A percentile compares a stretch with the other conserved stretches of the same genome.
Evolutionary conservation across 106 monocot genomes (phyloP).

Genomic region (Agapanthus africanus): DNA sequence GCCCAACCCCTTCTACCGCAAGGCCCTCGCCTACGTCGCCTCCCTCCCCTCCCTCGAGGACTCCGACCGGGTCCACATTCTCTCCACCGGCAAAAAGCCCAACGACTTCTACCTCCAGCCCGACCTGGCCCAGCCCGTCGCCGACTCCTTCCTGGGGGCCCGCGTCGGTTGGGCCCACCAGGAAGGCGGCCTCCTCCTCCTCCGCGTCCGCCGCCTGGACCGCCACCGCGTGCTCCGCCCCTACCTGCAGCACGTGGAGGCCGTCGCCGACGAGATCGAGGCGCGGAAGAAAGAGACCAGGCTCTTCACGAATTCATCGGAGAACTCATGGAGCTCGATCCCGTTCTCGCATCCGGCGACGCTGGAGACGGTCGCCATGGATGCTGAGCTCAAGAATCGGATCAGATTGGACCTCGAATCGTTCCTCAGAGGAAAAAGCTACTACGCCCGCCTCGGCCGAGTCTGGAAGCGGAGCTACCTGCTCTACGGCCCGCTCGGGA

Average conservation of each 20-base stretch:
- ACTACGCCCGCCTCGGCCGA: conserved; percentile 43
- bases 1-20: conserved; percentile 64
- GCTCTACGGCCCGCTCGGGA: conserved; percentile 43
- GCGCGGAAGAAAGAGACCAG: conserved; percentile 15
- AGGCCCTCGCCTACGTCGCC: conserved; percentile 40
- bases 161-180: conserved; percentile 39
- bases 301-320: conserved; percentile 25
- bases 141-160: conserved; percentile 61
- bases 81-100: conserved; percentile 31
- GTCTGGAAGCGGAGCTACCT: conserved; percentile 65
- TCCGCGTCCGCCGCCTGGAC: conserved; percentile 30
- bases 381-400: conserved; percentile 30
- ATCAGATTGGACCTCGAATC: conserved; percentile 36
- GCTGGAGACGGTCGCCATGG: conserved; percentile 47
- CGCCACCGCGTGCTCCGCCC: conserved; percentile 49
- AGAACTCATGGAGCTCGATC: conserved; percentile 15
- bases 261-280: conserved; percentile 41
- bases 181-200: conserved; percentile 20
- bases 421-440: conserved; percentile 31
- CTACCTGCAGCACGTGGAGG: conserved; percentile 54
- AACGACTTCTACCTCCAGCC: conserved; percentile 48
- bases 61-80: conserved; percentile 36
- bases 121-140: conserved; percentile 21
- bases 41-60: conserved; percentile 69
- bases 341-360: conserved; percentile 47